Base-by-base conservation (phyloP, 148 eudicot genomes). In the Limonium bicolor region DNA sequence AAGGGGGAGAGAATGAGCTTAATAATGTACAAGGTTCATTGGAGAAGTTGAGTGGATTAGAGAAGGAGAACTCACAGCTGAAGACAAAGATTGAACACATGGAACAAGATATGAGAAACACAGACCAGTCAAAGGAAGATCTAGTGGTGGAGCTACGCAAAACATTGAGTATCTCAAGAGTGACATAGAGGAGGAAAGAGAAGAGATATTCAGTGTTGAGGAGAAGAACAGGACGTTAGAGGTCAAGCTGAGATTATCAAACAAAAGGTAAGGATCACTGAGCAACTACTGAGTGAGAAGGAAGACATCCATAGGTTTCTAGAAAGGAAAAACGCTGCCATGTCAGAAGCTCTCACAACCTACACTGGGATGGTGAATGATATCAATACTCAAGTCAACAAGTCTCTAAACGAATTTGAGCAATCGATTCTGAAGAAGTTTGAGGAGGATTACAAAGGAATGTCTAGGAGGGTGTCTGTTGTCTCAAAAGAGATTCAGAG, bases 251-350 rank as follows among this genome's bases (percentile, higher is more conserved):
- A 78, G 94, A 1, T 31, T 90, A 27, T 45, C 93, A 5, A 70
- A 68, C 97, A 84, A 64, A 90, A 84, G 58, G 73, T 84, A 28
- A 65, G 82, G 23, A 63, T 90, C 22, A 78, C 97, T 22, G 97
- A 90, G 53, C 94, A 88, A 58, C 42, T 80, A 36, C 31, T 80
- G 45, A 62, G 51, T 12, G 92, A 84, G 58, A 72, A 71, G 21
- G 97, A 90, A 60, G 78, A 51, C 36, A 52, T 70, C 50, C 56
- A 59, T 23, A 64, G 40, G 41, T 59, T 69, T 42, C 74, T 88
- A 4, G 72, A 69, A 52, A 73, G 68, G 15, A 68, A 50, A 50
- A 49, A 71, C 37, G 32, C 45, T 24, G 30, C 33, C 6, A 68
- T 83, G 27, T 55, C 66, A 12, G 62, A 14, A 40, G 33, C 41